Percentiles rank a stretch among this genome's conserved stretches.
phyloP scores from a whole-genome alignment of 129 eudicot species.

The Pittosporum tobira region DNA sequence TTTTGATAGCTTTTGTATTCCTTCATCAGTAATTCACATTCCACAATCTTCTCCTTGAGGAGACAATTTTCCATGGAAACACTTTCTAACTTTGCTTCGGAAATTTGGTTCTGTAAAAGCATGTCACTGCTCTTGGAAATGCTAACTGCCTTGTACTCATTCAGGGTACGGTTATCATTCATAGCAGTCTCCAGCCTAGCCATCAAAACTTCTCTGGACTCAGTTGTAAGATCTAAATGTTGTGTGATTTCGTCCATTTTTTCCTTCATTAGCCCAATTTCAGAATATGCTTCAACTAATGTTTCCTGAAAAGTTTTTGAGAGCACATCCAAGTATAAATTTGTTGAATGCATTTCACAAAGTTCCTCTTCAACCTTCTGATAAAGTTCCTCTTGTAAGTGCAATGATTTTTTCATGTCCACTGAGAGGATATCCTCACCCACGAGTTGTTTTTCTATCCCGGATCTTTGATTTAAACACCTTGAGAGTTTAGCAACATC shows the following conservation, averaged over 20 bases:
- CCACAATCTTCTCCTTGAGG: slow-evolving; percentile 53
- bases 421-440: slow-evolving; percentile 43
- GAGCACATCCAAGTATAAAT: slow-evolving; percentile 56
- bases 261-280: slow-evolving; percentile 22
- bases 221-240: slow-evolving; percentile 34
- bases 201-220: slow-evolving; percentile 38
- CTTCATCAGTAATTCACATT: slow-evolving; percentile 40
- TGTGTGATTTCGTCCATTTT: slow-evolving; percentile 31
- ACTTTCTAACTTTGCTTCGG: slow-evolving; percentile 54
- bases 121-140: slow-evolving; percentile 44
- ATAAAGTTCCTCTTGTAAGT: slow-evolving; percentile 62
- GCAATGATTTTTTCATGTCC: slow-evolving; percentile 66
- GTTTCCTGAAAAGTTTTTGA: slow-evolving; percentile 49
- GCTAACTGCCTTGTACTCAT: slow-evolving; percentile 42
- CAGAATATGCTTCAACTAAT: slow-evolving; percentile 41
- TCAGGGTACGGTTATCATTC: slow-evolving; percentile 40
- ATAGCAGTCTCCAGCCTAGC: slow-evolving; percentile 35
- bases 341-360: slow-evolving; percentile 42
- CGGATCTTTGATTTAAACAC: slow-evolving; percentile 16
- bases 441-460: slow-evolving; percentile 23
- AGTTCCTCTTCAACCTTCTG: slow-evolving; percentile 74
- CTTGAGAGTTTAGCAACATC: slow-evolving; percentile 10
- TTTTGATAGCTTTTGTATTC: slow-evolving; percentile 38
- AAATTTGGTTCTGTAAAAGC: slow-evolving; percentile 49
- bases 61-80: slow-evolving; percentile 49